Conservation (phyloP, 2,329 filamentous ascomycete species). For the Aspergillus sp. region DNA sequence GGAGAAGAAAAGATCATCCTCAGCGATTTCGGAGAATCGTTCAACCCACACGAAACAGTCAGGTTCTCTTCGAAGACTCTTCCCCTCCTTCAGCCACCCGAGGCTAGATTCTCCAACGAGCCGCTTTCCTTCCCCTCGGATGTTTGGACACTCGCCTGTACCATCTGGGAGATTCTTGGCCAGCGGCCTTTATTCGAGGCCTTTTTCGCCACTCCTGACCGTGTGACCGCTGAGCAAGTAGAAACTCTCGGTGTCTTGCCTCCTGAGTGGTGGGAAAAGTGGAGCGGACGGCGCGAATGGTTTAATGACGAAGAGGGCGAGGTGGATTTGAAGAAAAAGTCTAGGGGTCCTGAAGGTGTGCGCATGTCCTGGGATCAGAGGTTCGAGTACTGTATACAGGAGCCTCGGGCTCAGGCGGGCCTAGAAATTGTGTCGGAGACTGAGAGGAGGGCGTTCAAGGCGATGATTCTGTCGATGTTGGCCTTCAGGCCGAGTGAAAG, state of each 20-base stretch:
- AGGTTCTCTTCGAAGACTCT: slow-evolving; percentile 26
- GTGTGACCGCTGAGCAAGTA: slow-evolving; percentile 35
- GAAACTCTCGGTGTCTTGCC: slow-evolving; percentile 35
- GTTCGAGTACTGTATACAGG: slow-evolving; percentile 27
- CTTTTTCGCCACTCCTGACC: slow-evolving; percentile 30
- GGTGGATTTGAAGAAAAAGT: not conserved
- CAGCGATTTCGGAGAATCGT: not conserved
- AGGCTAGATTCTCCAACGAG: slow-evolving; percentile 35
- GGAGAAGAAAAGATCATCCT: not conserved
- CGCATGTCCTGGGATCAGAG: slow-evolving; percentile 18
- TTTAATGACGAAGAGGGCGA: slow-evolving; percentile 26
- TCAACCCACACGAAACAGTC: not conserved
- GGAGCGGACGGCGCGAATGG: slow-evolving; percentile 8
- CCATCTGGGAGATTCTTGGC: slow-evolving; percentile 40
- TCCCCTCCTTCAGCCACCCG: slow-evolving; percentile 34
- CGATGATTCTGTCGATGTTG: slow-evolving; percentile 29
- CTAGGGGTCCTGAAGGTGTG: slow-evolving; percentile 6
- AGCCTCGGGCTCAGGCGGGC: slow-evolving; percentile 25
- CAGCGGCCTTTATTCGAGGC: slow-evolving; percentile 33
- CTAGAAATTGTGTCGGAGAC: slow-evolving; percentile 16
- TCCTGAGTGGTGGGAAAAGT: slow-evolving; percentile 27
- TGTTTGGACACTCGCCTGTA: slow-evolving; percentile 45
- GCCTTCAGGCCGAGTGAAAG: slow-evolving; percentile 24
- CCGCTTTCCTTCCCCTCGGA: slow-evolving; percentile 41
- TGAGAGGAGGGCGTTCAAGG: slow-evolving; percentile 26